phyloP scores from a whole-genome alignment of 768 basidiomycete species.

The Amanita subjunquillea region DNA sequence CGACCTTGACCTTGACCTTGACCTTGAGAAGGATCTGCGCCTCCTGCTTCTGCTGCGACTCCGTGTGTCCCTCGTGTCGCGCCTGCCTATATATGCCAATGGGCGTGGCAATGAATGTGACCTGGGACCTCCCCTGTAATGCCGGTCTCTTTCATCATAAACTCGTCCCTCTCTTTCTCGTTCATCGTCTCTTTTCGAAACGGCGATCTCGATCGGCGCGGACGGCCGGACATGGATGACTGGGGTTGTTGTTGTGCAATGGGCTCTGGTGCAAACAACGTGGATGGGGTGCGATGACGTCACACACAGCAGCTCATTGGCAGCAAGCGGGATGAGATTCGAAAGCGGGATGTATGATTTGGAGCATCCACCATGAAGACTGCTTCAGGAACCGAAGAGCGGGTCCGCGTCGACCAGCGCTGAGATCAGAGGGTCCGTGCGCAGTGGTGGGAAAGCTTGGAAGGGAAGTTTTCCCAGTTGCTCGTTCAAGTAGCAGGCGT shows the following conservation, averaged over 20 bases:
- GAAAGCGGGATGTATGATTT: neutral
- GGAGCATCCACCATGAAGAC: no score
- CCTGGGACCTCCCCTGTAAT: conserved; percentile 2
- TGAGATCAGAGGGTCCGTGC: conserved; percentile 7
- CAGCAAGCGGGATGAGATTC: neutral
- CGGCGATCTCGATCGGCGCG: conserved; percentile 2
- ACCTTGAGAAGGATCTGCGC: conserved; percentile 17
- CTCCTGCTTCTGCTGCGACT: conserved; percentile 23
- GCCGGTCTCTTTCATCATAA: conserved; percentile 2
- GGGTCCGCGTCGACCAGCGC: neutral
- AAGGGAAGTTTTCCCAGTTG: conserved; percentile 3
- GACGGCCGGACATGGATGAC: neutral
- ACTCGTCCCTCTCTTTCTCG: neutral
- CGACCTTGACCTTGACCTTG: conserved; percentile 22
- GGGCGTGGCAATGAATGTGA: conserved; percentile 4
- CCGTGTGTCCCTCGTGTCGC: conserved; percentile 1
- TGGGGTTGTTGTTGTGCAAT: neutral
- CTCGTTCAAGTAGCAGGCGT: neutral
- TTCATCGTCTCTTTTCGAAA: neutral
- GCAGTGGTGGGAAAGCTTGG: conserved; percentile 5
- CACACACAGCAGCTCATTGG: neutral
- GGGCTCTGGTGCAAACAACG: neutral
- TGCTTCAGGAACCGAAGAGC: no score
- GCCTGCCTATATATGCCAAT: neutral
- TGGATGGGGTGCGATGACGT: neutral